phyloP scores from a whole-genome alignment of 208 protist species.

The Crithidia expoeki region DNA sequence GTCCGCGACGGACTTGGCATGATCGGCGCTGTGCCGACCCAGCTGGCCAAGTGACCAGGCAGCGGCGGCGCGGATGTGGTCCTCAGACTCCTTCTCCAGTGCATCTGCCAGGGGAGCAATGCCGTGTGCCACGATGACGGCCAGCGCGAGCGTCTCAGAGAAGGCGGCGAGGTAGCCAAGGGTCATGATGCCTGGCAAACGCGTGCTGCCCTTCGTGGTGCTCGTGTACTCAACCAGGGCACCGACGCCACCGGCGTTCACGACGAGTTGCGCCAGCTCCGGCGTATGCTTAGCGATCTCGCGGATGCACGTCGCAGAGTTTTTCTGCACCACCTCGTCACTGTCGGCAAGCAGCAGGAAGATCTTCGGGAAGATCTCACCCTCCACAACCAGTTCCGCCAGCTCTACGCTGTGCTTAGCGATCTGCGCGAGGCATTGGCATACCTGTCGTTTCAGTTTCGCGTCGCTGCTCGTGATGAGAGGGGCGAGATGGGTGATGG shows the following conservation, averaged over 20 bases:
- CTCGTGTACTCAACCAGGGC: slow-evolving; percentile 98
- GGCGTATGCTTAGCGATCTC: slow-evolving; percentile 99
- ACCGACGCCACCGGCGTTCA: slow-evolving; percentile 97
- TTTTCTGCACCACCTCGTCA: slow-evolving; percentile 96
- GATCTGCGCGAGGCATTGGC: slow-evolving; percentile 96
- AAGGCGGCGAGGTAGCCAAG: slow-evolving; percentile 98
- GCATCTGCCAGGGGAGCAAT: slow-evolving; percentile 92
- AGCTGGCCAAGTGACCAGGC: slow-evolving; percentile 96
- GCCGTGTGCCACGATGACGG: slow-evolving; percentile 95
- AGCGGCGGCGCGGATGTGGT: slow-evolving; percentile 95
- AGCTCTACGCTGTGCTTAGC: slow-evolving; percentile 98
- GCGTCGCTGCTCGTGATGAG: slow-evolving; percentile 94
- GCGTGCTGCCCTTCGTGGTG: slow-evolving; percentile 88
- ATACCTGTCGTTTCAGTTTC: slow-evolving; percentile 97
- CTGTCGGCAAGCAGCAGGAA: slow-evolving; percentile 96
- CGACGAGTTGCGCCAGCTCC: slow-evolving; percentile 97
- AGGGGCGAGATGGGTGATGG: slow-evolving; percentile 97
- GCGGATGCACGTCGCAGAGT: slow-evolving; percentile 96
- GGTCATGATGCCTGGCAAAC: slow-evolving; percentile 98
- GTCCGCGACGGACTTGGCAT: slow-evolving; percentile 96
- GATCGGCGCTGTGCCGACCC: slow-evolving; percentile 96
- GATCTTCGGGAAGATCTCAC: slow-evolving; percentile 98
- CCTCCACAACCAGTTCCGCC: slow-evolving; percentile 98
- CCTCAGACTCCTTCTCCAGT: slow-evolving; percentile 93
- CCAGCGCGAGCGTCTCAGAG: slow-evolving; percentile 96